Conservation (phyloP, 345 rosid species). For the Eutrema yunnanense region DNA sequence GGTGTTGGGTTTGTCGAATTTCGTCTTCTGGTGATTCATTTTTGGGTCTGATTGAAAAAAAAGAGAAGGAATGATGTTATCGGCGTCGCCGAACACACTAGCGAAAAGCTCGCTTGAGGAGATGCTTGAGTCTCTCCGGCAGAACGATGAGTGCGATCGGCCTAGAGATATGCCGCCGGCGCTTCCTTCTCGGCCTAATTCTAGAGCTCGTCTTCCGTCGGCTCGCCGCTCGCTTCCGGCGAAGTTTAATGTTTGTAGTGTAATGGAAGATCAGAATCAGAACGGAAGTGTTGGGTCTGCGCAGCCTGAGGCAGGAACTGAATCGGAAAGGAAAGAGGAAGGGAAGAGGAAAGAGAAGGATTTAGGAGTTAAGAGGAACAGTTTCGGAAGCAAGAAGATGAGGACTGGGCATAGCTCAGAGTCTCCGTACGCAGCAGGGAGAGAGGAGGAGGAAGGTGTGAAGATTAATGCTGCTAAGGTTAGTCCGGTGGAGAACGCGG, state of each 20-base stretch:
- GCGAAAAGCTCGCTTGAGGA: conserved; percentile 92
- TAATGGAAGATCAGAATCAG: conserved; percentile 27
- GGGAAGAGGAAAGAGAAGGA: conserved; percentile 69
- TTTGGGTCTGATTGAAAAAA: conserved; percentile 12
- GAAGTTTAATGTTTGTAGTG: conserved; percentile 36
- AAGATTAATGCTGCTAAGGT: conserved; percentile 9
- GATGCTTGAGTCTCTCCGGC: conserved; percentile 80
- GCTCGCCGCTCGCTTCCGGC: conserved; percentile 67
- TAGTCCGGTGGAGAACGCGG: conserved; percentile 9
- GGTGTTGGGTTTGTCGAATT: conserved; percentile 8
- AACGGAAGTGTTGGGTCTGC: conserved; percentile 15
- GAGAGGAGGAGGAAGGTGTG: conserved; percentile 30
- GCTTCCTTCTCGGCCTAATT: conserved; percentile 82
- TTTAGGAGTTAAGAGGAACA: conserved; percentile 39
- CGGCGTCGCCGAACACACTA: conserved; percentile 57
- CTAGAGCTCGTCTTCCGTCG: conserved; percentile 78
- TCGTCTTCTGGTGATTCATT: not conserved
- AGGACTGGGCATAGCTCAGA: conserved; percentile 45
- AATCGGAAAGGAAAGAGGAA: conserved; percentile 42
- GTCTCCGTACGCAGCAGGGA: conserved; percentile 51
- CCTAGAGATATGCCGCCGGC: conserved; percentile 85
- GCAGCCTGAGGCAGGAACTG: conserved; percentile 16
- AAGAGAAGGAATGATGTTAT: conserved; percentile 50
- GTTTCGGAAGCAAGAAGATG: conserved; percentile 83
- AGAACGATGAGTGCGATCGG: conserved; percentile 58